A percentile compares a stretch with the other conserved stretches of the same genome.
Conservation (phyloP, 371 early-diverging fungal genomes). For the Parasitella parasitica region DNA sequence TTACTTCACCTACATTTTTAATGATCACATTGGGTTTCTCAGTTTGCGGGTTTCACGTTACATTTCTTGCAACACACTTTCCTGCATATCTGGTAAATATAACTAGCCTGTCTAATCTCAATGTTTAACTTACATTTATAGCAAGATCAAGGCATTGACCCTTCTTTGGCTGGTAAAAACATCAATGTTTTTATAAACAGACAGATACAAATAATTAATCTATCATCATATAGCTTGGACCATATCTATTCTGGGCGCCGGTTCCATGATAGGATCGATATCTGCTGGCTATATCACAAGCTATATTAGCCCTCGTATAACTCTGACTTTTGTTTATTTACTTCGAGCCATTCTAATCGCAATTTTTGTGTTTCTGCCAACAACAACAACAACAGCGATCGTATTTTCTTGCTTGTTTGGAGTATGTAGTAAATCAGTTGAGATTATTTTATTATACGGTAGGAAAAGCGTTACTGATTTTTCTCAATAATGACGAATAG, state of each 20-base stretch:
- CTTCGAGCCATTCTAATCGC: conserved; percentile 21
- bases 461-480: too few species aligned
- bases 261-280: conserved; percentile 29
- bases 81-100: conserved; percentile 29
- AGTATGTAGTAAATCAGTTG: conserved; percentile 27
- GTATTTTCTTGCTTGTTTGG: conserved; percentile 57
- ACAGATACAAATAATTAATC: too few species aligned
- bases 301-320: conserved; percentile 21
- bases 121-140: not conserved
- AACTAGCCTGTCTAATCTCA: not conserved
- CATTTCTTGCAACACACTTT: conserved; percentile 35
- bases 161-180: conserved; percentile 21
- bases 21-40: conserved; percentile 29
- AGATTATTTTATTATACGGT: too few species aligned
- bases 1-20: conserved; percentile 23
- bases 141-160: conserved; percentile 29
- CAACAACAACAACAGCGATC: conserved; percentile 20
- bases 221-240: too few species aligned
- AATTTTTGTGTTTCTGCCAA: conserved; percentile 24
- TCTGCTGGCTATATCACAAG: conserved; percentile 19
- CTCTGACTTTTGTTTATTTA: conserved; percentile 18
- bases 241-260: conserved; percentile 31
- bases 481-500: conserved; percentile 15
- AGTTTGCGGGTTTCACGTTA: conserved; percentile 38
- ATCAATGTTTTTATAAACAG: not conserved